These are phyloP conservation scores for Chalara sp. DNA, from an alignment of 2,329 filamentous ascomycete genomes.

Conservation along the genomic window DNA sequence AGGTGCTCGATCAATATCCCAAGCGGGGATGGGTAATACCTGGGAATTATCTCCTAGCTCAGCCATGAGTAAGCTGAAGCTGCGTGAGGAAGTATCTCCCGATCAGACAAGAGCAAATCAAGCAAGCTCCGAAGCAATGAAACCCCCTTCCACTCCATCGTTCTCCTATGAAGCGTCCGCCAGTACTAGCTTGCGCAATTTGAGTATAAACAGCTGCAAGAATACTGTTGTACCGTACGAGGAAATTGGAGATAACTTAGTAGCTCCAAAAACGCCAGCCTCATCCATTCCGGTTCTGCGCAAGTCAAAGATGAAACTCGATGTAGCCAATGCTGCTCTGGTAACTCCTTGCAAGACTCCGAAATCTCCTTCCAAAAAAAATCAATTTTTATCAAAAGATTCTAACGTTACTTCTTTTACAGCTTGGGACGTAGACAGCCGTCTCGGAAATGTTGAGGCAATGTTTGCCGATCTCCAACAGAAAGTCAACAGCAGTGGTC, in stretches of 20 bases:
- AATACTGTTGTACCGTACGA: conserved; percentile 22
- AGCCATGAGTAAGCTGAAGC: conserved; percentile 27
- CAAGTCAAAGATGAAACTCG: conserved; percentile 14
- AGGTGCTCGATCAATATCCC: conserved; percentile 24
- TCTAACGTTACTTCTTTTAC: conserved; percentile 59
- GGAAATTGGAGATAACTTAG: conserved; percentile 16
- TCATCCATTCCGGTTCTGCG: conserved; percentile 26
- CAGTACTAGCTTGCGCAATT: conserved; percentile 13
- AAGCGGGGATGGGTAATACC: conserved; percentile 2
- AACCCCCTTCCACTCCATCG: conserved; percentile 3
- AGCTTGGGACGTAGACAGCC: conserved; percentile 76
- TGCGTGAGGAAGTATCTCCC: conserved; percentile 18
- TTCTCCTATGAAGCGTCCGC: conserved; percentile 17
- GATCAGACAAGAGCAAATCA: conserved; percentile 12
- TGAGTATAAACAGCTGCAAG: conserved; percentile 15
- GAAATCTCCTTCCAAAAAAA: conserved; percentile 32
- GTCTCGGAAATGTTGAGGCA: conserved; percentile 69
- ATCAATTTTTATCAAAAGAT: conserved; percentile 59
- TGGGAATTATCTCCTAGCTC: conserved; percentile 22
- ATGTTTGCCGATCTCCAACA: conserved; percentile 67
- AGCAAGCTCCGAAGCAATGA: conserved; percentile 9
- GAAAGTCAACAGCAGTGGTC: conserved; percentile 62
- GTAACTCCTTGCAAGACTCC: conserved; percentile 35
- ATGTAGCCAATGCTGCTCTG: conserved; percentile 15
- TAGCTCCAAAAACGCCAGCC: conserved; percentile 24